A percentile compares a stretch with the other conserved stretches of the same genome.
phyloP scores from a whole-genome alignment of 768 basidiomycete genomes.

The Lactarius akahatsu region DNA sequence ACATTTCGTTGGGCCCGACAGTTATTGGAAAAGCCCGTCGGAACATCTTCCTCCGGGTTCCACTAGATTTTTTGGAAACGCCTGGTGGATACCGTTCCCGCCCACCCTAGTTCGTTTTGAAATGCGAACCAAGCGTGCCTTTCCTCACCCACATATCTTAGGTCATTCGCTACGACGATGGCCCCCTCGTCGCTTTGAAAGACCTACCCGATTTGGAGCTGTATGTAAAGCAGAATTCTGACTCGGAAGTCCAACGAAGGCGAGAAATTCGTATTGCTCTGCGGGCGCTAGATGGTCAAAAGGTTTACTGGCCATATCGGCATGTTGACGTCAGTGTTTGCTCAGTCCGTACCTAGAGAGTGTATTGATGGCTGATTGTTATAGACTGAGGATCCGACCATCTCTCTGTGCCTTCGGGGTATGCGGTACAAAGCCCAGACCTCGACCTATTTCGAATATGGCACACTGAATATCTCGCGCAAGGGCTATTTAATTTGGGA shows the following conservation, averaged over 20 bases:
- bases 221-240: constrained; percentile 64
- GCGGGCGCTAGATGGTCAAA: constrained; percentile 62
- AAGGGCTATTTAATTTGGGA: constrained; percentile 53
- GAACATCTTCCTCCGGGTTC: constrained; percentile 37
- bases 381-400: constrained; percentile 49
- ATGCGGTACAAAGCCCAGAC: constrained; percentile 52
- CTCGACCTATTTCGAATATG: constrained; percentile 46
- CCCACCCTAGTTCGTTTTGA: constrained; percentile 54
- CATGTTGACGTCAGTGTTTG: constrained; percentile 47
- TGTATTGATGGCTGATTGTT: constrained; percentile 2
- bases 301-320: constrained; percentile 63
- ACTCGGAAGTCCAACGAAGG: constrained; percentile 45
- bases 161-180: constrained; percentile 71
- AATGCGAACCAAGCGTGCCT: background rate
- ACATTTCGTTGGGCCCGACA: constrained; percentile 67
- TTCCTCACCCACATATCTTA: constrained; percentile 31
- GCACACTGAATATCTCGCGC: constrained; percentile 52
- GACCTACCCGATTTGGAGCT: constrained; percentile 50
- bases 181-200: constrained; percentile 48
- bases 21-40: constrained; percentile 55
- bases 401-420: constrained; percentile 46
- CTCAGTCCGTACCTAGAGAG: background rate
- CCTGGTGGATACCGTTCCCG: constrained; percentile 81
- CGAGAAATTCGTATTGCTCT: constrained; percentile 62
- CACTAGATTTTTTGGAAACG: constrained; percentile 64